Conservation (phyloP, 1,284 basidiomycete genomes). For the Cerioporus squamosus region DNA sequence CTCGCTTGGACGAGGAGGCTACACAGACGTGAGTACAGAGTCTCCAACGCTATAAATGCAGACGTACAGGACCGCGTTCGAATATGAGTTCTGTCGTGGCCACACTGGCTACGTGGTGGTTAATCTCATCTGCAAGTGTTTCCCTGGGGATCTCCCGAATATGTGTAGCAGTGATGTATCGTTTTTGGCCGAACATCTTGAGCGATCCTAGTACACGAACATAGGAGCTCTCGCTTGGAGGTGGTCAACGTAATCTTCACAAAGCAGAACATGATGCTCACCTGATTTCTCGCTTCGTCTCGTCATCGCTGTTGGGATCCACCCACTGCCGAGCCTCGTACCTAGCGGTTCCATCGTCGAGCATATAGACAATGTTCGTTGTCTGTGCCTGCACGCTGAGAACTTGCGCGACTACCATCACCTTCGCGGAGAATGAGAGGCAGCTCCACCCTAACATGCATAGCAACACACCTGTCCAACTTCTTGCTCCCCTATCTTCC, state of each 20-base stretch:
- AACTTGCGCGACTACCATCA: slow-evolving; percentile 84
- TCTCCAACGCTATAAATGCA: not conserved
- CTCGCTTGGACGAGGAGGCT: slow-evolving; percentile 36
- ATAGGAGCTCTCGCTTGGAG: slow-evolving; percentile 71
- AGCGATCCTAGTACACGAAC: slow-evolving; percentile 91
- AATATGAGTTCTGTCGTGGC: slow-evolving; percentile 51
- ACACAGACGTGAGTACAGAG: slow-evolving; percentile 3
- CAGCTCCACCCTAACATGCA: not conserved
- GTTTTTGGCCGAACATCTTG: slow-evolving; percentile 85
- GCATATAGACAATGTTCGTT: slow-evolving; percentile 81
- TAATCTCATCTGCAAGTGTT: slow-evolving; percentile 56
- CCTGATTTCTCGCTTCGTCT: slow-evolving; percentile 54
- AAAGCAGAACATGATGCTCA: slow-evolving; percentile 26
- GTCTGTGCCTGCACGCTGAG: slow-evolving; percentile 71
- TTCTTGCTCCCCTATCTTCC: slow-evolving; percentile 82
- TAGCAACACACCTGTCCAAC: slow-evolving; percentile 70
- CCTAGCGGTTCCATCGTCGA: slow-evolving; percentile 91
- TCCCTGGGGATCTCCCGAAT: slow-evolving; percentile 12
- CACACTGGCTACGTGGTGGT: slow-evolving; percentile 76
- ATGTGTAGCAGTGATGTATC: slow-evolving; percentile 81
- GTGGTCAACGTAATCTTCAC: not conserved
- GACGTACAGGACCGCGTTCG: slow-evolving; percentile 43
- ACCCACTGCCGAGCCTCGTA: slow-evolving; percentile 93
- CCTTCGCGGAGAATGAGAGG: slow-evolving; percentile 39
- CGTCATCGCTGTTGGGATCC: slow-evolving; percentile 63